Percentiles rank a stretch among this genome's conserved stretches.
Conservation (phyloP, 2,329 filamentous ascomycete species). For the Alternaria brassicicola region DNA sequence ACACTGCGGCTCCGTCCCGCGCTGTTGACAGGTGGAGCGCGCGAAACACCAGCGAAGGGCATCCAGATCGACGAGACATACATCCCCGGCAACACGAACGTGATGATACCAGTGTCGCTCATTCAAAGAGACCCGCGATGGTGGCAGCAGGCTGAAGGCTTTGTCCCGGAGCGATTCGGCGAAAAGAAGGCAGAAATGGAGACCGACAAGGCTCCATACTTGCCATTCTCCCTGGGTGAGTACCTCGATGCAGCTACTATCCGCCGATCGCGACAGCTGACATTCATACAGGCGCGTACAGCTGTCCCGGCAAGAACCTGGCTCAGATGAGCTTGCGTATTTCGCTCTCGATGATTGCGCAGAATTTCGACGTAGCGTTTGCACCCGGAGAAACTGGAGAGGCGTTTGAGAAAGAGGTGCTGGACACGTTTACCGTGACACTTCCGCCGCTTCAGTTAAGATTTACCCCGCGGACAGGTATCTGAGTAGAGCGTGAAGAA, state of each 20-base stretch:
- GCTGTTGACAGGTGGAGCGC: slow-evolving; percentile 43
- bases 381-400: slow-evolving; percentile 26
- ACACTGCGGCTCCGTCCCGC: slow-evolving; percentile 50
- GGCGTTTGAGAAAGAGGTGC: slow-evolving; percentile 24
- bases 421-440: slow-evolving; percentile 31
- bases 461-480: slow-evolving; percentile 22
- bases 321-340: slow-evolving; percentile 21
- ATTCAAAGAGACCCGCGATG: slow-evolving; percentile 21
- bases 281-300: slow-evolving; percentile 17
- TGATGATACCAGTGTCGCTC: slow-evolving; percentile 12
- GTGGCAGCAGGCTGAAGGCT: slow-evolving; percentile 19
- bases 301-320: slow-evolving; percentile 27
- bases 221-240: slow-evolving; percentile 23
- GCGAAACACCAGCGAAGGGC: slow-evolving; percentile 48
- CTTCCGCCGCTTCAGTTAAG: slow-evolving; percentile 36
- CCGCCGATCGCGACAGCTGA: background rate
- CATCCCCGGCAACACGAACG: slow-evolving; percentile 22
- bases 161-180: slow-evolving; percentile 26
- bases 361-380: slow-evolving; percentile 23
- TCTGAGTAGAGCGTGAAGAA: background rate
- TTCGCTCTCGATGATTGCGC: slow-evolving; percentile 18
- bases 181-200: slow-evolving; percentile 23
- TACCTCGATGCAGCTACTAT: background rate
- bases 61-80: slow-evolving; percentile 28
- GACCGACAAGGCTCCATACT: slow-evolving; percentile 24